Base-by-base conservation (phyloP, 2,329 filamentous ascomycete genomes). In the Cytospora schulzeri region DNA sequence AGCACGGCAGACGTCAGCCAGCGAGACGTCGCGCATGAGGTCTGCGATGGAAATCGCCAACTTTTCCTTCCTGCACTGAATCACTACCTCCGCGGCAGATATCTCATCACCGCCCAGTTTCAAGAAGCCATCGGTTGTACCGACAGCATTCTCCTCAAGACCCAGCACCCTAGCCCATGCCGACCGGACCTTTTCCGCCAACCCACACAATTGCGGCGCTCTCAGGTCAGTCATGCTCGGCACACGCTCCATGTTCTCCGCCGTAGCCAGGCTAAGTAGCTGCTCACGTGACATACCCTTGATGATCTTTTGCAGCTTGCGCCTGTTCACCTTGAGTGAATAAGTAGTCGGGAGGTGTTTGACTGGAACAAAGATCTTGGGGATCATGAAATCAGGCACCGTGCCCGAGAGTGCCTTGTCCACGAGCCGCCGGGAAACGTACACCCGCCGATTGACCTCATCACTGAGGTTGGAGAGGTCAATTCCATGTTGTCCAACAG, bases 301-400 rank as follows among this genome's bases (percentile, higher is more conserved):
- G 31, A 80, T 79, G 65, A 80, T 76, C 66, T 77, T 79, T 63
- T 81, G 79, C 9, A 85, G 76, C 60, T 78, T 79, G 22, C 77
- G 74, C 1, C 81, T 76, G 67, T 85, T 80, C 50, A 85, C 76
- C 68, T 85, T 82, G 60, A 85, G 75, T 0, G 81, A 81, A 0
- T 78, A 74, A 0, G 81, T 84, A 26, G 84, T 69, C 0, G 83
- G 83, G 24, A 85, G 75, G 14, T 75, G 70, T 54, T 76, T 76
- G 26, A 85, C 72, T 0, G 83, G 83, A 3, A 86, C 76, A 57
- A 81, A 85, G 2, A 80, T 74, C 1, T 76, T 73, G 0, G 83
- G 83, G n/a, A 83, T 73, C 70, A 79, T 79, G 58, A 79, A 74
- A 1, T 71, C 69, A 0, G 80, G 75, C 3, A 82, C 72, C 2